Evolutionary conservation across 148 eudicot genomes (phyloP).

Genomic region (Rhododendron vialii): DNA sequence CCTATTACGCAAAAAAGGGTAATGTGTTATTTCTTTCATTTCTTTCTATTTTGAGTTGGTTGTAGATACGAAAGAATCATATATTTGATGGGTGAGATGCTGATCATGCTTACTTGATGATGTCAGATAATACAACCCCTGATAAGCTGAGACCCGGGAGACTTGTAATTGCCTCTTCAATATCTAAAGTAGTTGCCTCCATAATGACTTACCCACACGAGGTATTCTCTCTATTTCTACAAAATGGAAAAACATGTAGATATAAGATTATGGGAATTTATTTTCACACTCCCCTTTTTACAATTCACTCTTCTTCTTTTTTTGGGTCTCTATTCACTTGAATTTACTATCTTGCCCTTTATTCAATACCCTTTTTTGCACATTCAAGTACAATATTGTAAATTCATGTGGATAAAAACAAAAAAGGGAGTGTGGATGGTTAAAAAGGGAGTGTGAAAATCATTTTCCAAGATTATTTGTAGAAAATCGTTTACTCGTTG

Average conservation of each 20-base stretch:
- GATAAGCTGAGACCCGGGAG: conserved; percentile 54
- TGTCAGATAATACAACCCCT: conserved; percentile 57
- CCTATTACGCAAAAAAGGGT: conserved; percentile 72
- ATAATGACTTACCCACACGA: conserved; percentile 86
- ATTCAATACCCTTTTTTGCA: no score
- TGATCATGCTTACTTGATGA: conserved; percentile 12
- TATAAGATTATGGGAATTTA: no score
- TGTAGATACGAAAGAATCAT: background rate
- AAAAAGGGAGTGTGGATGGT: no score
- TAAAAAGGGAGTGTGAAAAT: no score
- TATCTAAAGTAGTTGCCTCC: conserved; percentile 75
- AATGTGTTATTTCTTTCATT: conserved; percentile 10
- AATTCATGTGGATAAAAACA: no score
- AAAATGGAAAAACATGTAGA: background rate
- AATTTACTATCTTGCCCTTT: no score
- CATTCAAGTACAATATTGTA: no score
- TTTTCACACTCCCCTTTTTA: no score
- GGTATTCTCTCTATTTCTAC: conserved; percentile 31
- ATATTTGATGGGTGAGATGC: background rate
- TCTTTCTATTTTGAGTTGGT: background rate
- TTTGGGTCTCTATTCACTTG: no score
- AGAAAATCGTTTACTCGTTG: background rate
- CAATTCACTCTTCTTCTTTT: no score
- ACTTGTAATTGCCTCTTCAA: conserved; percentile 72
- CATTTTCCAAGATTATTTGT: background rate